phyloP scores from a whole-genome alignment of 108 stramenopile species.

The Fragilaria radians region DNA sequence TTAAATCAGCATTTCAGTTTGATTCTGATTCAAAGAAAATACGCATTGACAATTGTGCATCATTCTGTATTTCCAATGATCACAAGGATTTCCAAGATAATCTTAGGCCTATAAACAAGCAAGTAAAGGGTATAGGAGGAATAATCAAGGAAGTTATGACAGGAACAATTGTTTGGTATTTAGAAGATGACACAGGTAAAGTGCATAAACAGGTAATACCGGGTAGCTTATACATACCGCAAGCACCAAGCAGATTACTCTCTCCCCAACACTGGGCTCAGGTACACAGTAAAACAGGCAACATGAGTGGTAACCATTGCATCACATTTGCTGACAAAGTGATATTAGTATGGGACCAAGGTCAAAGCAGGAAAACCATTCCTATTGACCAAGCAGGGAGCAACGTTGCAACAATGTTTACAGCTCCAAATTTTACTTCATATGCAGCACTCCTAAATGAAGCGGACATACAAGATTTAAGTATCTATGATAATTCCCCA shows the following conservation, averaged over 20 bases:
- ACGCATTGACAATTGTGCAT: slow-evolving; percentile 1
- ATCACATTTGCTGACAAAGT: background rate
- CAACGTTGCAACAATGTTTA: slow-evolving; percentile 14
- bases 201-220: slow-evolving; percentile 2
- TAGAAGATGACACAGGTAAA: slow-evolving; percentile 6
- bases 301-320: background rate
- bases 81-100: background rate
- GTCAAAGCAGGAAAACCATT: background rate
- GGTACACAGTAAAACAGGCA: background rate
- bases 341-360: background rate
- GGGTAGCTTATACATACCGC: background rate
- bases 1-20: background rate
- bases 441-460: too few relatives aligned
- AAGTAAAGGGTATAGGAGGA: background rate
- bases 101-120: background rate
- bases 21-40: slow-evolving; percentile 3
- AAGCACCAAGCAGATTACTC: background rate
- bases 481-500: too few relatives aligned
- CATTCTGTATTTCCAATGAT: background rate
- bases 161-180: slow-evolving; percentile 3
- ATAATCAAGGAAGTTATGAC: background rate
- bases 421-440: slow-evolving; percentile 11
- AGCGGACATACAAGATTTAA: too few relatives aligned
- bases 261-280: slow-evolving; percentile 10
- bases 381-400: background rate